Conservation (phyloP, 1,139 yeast genomes). For the Torulaspora pretoriensis region DNA sequence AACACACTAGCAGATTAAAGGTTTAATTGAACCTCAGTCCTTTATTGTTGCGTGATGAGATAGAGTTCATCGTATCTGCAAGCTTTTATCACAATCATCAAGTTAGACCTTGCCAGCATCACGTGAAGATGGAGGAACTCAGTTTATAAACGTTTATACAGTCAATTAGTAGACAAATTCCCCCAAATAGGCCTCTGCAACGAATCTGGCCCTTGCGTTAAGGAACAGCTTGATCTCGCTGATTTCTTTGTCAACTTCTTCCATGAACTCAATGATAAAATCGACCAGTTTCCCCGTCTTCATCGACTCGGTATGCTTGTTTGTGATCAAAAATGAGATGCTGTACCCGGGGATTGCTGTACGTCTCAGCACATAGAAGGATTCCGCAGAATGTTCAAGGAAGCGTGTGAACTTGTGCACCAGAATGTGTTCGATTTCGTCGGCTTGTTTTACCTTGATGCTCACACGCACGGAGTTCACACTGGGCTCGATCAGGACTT, state of each 20-base stretch:
- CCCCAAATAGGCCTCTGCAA: conserved; percentile 84
- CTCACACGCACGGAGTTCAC: conserved; percentile 87
- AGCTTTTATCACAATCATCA: no score
- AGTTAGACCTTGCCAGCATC: neutral
- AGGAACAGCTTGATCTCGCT: conserved; percentile 96
- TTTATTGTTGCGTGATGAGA: neutral
- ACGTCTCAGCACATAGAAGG: conserved; percentile 86
- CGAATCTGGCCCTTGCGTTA: conserved; percentile 96
- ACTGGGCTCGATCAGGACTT: conserved; percentile 88
- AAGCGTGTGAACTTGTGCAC: conserved; percentile 93
- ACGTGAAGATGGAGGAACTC: neutral
- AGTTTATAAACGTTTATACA: neutral
- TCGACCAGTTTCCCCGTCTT: conserved; percentile 92
- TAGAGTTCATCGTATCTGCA: neutral
- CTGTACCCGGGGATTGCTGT: conserved; percentile 85
- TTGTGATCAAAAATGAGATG: conserved; percentile 87
- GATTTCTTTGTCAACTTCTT: conserved; percentile 96
- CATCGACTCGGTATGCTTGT: conserved; percentile 94
- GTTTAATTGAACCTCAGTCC: neutral
- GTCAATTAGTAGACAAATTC: conserved; percentile 33
- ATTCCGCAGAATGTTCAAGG: conserved; percentile 92
- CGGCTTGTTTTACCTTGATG: conserved; percentile 92
- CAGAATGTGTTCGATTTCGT: conserved; percentile 89
- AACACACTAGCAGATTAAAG: no score
- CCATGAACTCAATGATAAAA: conserved; percentile 97